These are phyloP conservation scores for Soucietia sequanensis DNA, from an alignment of 805 yeast species.

Conservation along the genomic window DNA sequence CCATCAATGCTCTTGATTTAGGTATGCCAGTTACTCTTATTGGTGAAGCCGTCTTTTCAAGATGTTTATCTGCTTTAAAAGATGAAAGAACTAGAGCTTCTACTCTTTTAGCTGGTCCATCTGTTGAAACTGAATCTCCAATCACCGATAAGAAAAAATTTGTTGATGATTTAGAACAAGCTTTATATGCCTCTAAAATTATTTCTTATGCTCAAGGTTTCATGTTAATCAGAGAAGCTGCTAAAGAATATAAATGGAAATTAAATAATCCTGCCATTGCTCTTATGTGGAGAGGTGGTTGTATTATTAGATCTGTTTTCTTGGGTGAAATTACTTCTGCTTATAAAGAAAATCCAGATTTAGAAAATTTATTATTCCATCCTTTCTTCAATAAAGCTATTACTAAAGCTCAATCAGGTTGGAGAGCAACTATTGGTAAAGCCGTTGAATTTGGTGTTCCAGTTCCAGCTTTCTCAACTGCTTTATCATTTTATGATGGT, in stretches of 20 bases:
- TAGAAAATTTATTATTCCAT: constrained; percentile 94
- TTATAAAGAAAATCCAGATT: constrained; percentile 87
- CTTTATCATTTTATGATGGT: constrained; percentile 97
- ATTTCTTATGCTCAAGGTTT: constrained; percentile 99
- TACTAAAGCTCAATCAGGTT: constrained; percentile 88
- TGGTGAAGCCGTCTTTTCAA: constrained; percentile 97
- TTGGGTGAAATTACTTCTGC: constrained; percentile 96
- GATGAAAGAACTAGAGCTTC: constrained; percentile 88
- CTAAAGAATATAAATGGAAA: constrained; percentile 94
- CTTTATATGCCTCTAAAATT: constrained; percentile 96
- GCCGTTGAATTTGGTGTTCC: constrained; percentile 89
- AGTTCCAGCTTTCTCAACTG: constrained; percentile 97
- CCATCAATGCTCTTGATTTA: constrained; percentile 93
- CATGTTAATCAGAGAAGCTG: constrained; percentile 99
- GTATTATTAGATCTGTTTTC: constrained; percentile 98
- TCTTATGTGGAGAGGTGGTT: constrained; percentile 99
- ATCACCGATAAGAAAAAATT: constrained; percentile 77
- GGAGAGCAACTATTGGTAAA: constrained; percentile 85
- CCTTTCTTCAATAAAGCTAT: constrained; percentile 92
- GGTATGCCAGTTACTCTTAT: constrained; percentile 98
- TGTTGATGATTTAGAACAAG: constrained; percentile 94
- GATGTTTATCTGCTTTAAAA: constrained; percentile 93
- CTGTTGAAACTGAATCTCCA: constrained; percentile 55
- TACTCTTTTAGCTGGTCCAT: constrained; percentile 75
- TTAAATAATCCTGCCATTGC: constrained; percentile 98